These are phyloP conservation scores for Myriosclerotinia scirpicola DNA, from an alignment of 2,329 filamentous ascomycete species.

Conservation along the genomic window DNA sequence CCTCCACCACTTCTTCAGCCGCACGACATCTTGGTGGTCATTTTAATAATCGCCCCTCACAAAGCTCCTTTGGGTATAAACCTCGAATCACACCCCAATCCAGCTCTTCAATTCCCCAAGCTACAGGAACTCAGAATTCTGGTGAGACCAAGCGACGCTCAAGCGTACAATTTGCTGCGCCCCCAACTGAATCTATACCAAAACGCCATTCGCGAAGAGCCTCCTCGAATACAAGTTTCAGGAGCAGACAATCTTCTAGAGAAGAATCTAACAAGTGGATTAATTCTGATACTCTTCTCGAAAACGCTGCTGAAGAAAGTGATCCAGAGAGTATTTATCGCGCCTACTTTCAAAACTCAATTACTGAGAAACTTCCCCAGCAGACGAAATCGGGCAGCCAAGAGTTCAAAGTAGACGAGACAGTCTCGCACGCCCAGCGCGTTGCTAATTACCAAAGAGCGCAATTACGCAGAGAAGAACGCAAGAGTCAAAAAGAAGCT, in stretches of 20 bases:
- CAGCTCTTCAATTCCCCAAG: neutral
- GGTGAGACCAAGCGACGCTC: neutral
- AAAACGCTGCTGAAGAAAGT: neutral
- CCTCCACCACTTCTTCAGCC: too few relatives aligned
- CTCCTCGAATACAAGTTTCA: neutral
- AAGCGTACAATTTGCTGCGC: slow-evolving; percentile 2
- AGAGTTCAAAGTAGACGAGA: neutral
- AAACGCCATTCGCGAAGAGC: neutral
- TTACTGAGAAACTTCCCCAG: neutral
- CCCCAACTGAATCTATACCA: neutral
- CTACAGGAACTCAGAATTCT: neutral
- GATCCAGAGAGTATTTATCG: neutral
- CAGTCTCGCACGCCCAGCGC: neutral
- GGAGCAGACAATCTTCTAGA: neutral
- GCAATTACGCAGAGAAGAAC: neutral
- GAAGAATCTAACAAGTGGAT: slow-evolving; percentile 12
- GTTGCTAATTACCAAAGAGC: neutral
- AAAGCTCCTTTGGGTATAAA: neutral
- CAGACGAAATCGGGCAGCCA: neutral
- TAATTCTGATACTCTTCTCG: slow-evolving; percentile 8
- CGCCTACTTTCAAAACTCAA: neutral
- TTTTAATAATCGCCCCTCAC: neutral
- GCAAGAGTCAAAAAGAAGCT: neutral
- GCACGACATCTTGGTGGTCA: neutral
- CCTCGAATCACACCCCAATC: neutral